Evolutionary conservation across 2,329 filamentous ascomycete genomes (phyloP).

Genomic region (Xylariaceae sp.): DNA sequence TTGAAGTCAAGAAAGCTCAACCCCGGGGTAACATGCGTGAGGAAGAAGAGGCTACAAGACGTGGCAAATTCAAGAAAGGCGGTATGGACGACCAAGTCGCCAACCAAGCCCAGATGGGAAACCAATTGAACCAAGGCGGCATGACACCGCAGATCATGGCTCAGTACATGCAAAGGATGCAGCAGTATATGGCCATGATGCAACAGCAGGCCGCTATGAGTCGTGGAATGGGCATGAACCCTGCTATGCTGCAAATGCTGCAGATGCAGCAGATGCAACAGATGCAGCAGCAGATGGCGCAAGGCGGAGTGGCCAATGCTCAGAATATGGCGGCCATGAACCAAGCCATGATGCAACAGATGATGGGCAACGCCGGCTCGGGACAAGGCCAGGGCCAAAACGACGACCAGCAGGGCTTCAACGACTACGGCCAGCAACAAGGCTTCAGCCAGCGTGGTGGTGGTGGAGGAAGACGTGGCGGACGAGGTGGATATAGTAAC

Average conservation of each 20-base stretch:
- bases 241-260: slow-evolving; percentile 71
- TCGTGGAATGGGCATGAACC: slow-evolving; percentile 66
- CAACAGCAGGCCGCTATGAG: slow-evolving; percentile 89
- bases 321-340: slow-evolving; percentile 44
- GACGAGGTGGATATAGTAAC: slow-evolving; percentile 37
- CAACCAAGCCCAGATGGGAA: slow-evolving; percentile 31
- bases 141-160: slow-evolving; percentile 98
- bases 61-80: slow-evolving; percentile 57
- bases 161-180: slow-evolving; percentile 97
- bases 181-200: slow-evolving; percentile 94
- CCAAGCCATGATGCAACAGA: slow-evolving; percentile 56
- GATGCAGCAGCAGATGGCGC: slow-evolving; percentile 51
- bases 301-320: slow-evolving; percentile 34
- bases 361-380: slow-evolving; percentile 31
- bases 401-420: slow-evolving; percentile 28
- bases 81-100: slow-evolving; percentile 40
- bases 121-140: slow-evolving; percentile 38
- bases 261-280: slow-evolving; percentile 72
- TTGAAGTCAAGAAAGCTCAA: slow-evolving; percentile 97
- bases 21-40: slow-evolving; percentile 91
- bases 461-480: slow-evolving; percentile 30
- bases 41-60: slow-evolving; percentile 70
- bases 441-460: slow-evolving; percentile 31
- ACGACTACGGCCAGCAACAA: slow-evolving; percentile 29
- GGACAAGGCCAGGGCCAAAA: slow-evolving; percentile 34